Evolutionary conservation across 2,329 filamentous ascomycete genomes (phyloP).

Genomic region (Colletotrichum sp.): DNA sequence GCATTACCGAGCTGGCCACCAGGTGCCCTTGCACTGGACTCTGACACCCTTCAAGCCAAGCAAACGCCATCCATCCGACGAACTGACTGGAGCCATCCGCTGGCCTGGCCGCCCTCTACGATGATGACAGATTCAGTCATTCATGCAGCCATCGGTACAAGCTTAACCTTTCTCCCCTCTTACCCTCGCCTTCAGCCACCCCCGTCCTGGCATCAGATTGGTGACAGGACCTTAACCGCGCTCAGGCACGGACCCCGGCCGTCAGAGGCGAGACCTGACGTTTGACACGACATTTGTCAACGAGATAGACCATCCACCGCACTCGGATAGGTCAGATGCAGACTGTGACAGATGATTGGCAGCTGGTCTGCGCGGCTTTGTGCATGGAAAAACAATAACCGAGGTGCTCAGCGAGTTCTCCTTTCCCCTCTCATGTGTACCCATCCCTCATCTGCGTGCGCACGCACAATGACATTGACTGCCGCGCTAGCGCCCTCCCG

Average conservation of each 20-base stretch:
- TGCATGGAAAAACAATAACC: too few species aligned
- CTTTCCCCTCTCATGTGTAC: neutral
- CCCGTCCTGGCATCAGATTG: neutral
- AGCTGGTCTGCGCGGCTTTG: neutral
- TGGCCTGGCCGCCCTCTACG: neutral
- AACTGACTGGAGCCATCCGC: neutral
- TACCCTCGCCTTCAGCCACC: neutral
- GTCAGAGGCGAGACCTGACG: neutral
- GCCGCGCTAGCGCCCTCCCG: neutral
- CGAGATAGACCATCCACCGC: neutral
- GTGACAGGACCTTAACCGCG: neutral
- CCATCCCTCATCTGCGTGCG: neutral
- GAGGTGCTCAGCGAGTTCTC: neutral
- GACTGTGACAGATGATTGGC: neutral
- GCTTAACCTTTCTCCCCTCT: neutral
- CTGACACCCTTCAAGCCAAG: neutral
- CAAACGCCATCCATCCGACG: neutral
- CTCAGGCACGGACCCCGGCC: neutral
- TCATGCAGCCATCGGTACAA: neutral
- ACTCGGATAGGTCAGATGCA: neutral
- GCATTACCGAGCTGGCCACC: neutral
- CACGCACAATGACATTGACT: neutral
- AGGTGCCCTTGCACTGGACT: neutral
- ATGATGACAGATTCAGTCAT: neutral
- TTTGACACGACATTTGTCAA: conserved; percentile 7